A percentile compares a stretch with the other conserved stretches of the same genome.
phyloP scores from a whole-genome alignment of 371 early-diverging fungal species.

The Zancudomyces culisetae region DNA sequence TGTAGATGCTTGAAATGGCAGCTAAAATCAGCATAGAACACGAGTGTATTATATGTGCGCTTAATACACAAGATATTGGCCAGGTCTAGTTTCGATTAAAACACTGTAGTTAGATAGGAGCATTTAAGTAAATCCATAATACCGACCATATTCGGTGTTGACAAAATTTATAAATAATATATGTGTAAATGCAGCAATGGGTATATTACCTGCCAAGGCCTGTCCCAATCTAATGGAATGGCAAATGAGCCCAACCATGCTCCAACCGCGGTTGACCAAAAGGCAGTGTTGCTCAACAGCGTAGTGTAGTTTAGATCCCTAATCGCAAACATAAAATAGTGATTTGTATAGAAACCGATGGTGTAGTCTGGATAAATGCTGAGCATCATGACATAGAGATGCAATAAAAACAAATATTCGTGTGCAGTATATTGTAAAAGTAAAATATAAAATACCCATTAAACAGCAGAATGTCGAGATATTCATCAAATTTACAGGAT shows the following conservation, averaged over 20 bases:
- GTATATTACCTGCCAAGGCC: slow-evolving; percentile 16
- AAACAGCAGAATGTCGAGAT: neutral
- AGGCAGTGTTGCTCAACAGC: neutral
- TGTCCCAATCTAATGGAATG: slow-evolving; percentile 22
- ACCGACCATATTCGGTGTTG: neutral
- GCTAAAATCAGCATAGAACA: slow-evolving; percentile 5
- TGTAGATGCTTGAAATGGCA: no score
- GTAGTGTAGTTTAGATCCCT: neutral
- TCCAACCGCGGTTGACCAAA: neutral
- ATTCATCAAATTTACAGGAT: neutral
- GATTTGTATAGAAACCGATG: neutral
- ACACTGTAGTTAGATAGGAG: neutral
- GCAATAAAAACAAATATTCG: neutral
- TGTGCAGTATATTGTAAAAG: neutral
- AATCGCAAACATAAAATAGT: neutral
- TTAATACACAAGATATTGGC: slow-evolving; percentile 19
- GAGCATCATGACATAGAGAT: neutral
- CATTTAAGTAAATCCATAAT: neutral
- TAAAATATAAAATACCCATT: neutral
- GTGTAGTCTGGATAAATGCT: neutral
- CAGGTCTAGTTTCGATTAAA: slow-evolving; percentile 1
- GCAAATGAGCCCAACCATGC: neutral
- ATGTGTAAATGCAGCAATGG: neutral
- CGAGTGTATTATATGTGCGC: slow-evolving; percentile 15
- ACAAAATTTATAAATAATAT: neutral